Base-by-base conservation (phyloP, 2,329 filamentous ascomycete genomes). In the Talaromyces sp. region DNA sequence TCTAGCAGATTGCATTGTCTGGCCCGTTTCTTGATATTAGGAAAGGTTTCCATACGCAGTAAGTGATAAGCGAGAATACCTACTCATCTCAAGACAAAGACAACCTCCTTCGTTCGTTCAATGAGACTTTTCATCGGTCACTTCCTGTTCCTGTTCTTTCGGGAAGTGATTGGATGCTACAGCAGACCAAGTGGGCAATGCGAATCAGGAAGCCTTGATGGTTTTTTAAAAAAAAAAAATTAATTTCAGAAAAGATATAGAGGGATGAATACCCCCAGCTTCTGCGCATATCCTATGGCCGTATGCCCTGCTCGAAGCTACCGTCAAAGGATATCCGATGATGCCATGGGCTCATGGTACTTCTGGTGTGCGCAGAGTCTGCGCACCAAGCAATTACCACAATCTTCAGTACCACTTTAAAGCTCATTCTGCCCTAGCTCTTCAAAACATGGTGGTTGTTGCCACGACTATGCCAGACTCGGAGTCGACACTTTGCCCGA, bases 221-320 rank as follows among this genome's bases (percentile, higher is more conserved):
- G 46, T 8, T 31, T 21, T 7, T 28, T 14, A 2, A 31, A 5
- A 48, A n/a, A n/a, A n/a, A n/a, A n/a, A n/a, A n/a, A n/a, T n/a
- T n/a, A n/a, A n/a, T n/a, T n/a, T n/a, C n/a, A n/a, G n/a, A n/a
- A n/a, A 50, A 50, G 46, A 14, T 50, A 50, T 50, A 50, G 31
- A 50, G 46, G 46, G 8, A 2, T 2, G 16, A 23, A 3, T 5
- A 54, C 68, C 84, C 1, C 82, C 82, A 0, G 77, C 80, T 8
- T 82, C 81, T 1, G 82, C 76, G 1, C 83, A 76, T 67, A 70
- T 84, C 12, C 75, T 84, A 1, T 84, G 80, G 80, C 82, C 82
- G 0, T 84, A 72, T 58, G 62, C 69, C 2, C 69, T 76, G 31
- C 50, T 58, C 57, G 54, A 56, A n/a, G 40, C 62, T 7, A 46